These are phyloP conservation scores for Xylaria castorea DNA, from an alignment of 495 filamentous ascomycete species.

Conservation along the genomic window DNA sequence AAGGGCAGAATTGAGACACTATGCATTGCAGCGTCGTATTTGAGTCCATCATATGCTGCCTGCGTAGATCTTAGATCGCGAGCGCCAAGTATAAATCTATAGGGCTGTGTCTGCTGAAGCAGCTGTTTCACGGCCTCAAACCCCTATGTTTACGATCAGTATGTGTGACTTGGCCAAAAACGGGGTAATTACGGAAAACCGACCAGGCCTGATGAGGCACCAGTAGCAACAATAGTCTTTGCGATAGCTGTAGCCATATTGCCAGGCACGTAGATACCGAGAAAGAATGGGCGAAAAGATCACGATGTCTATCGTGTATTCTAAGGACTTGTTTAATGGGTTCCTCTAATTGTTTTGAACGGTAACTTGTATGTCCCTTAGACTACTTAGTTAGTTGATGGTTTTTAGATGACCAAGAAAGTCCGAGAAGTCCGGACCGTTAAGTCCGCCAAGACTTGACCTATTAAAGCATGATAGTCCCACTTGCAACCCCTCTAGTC, in stretches of 20 bases:
- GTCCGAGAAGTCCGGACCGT: background rate
- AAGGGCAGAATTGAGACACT: background rate
- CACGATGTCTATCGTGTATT: background rate
- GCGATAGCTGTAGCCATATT: background rate
- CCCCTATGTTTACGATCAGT: background rate
- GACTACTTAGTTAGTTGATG: no score
- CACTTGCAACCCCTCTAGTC: background rate
- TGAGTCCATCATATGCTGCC: background rate
- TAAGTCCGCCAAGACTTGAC: background rate
- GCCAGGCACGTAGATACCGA: background rate
- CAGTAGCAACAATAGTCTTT: background rate
- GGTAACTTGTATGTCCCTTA: no score
- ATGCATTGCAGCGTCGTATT: background rate
- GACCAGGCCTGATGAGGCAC: background rate
- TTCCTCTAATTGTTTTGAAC: background rate
- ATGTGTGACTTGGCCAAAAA: background rate
- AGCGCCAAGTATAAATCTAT: slow-evolving; percentile 2
- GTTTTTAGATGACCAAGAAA: background rate
- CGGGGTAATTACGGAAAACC: background rate
- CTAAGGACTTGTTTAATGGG: background rate
- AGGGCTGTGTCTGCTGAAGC: background rate
- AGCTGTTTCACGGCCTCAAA: slow-evolving; percentile 1
- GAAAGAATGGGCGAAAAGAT: background rate
- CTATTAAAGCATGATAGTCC: background rate
- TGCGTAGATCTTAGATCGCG: background rate